These are phyloP conservation scores for Phtheirospermum japonicum DNA, from an alignment of 257 asterid genomes.

Conservation along the genomic window DNA sequence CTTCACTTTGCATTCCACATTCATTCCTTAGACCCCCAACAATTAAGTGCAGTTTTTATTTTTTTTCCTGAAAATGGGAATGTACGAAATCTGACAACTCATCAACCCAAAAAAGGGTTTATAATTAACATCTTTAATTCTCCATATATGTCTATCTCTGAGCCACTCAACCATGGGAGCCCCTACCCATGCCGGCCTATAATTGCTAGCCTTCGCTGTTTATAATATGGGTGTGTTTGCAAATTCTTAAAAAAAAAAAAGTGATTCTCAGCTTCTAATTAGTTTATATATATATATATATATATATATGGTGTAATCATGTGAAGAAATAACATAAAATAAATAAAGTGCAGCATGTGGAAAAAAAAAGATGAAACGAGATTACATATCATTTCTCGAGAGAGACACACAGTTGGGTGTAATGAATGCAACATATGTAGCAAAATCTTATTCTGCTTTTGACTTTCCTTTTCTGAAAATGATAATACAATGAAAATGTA, in stretches of 20 bases:
- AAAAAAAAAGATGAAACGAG: too few species aligned
- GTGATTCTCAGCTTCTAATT: constrained; percentile 20
- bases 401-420: constrained; percentile 19
- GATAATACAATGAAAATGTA: background rate
- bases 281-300: too few species aligned
- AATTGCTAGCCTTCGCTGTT: too few species aligned
- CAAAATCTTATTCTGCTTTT: constrained; percentile 19
- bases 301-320: too few species aligned
- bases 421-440: constrained; percentile 12
- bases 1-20: background rate
- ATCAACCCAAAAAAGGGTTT: constrained; percentile 17
- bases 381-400: constrained; percentile 16
- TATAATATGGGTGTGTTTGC: too few species aligned
- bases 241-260: too few species aligned
- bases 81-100: constrained; percentile 29
- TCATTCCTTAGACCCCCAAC: too few species aligned
- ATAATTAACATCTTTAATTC: background rate
- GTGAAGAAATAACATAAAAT: too few species aligned
- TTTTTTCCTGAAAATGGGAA: background rate
- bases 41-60: too few species aligned
- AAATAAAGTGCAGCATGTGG: too few species aligned
- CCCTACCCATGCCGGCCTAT: constrained; percentile 10
- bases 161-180: constrained; percentile 13
- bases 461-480: constrained; percentile 12
- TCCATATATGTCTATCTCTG: too few species aligned